Conservation (phyloP, 1,284 basidiomycete species). For the Trametes sp. region DNA sequence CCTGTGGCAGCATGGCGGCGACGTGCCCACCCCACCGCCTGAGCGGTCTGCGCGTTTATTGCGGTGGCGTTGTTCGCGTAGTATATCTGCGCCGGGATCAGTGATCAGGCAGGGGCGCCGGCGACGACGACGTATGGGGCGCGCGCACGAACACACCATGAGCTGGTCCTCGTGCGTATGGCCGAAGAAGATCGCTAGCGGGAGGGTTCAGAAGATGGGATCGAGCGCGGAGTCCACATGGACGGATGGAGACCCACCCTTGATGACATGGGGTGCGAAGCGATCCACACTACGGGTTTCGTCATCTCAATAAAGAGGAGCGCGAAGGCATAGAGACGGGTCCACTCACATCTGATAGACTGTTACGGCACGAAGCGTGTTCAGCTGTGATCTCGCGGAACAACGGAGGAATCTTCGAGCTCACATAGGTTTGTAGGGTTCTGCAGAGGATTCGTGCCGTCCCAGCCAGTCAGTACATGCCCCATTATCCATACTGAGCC, state of each 20-base stretch:
- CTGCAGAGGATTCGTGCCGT: slow-evolving; percentile 66
- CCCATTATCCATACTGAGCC: slow-evolving; percentile 80
- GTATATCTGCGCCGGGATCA: slow-evolving; percentile 59
- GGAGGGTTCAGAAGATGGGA: not conserved
- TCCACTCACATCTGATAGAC: slow-evolving; percentile 76
- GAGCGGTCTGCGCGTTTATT: slow-evolving; percentile 64
- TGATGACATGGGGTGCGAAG: slow-evolving; percentile 80
- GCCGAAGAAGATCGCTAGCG: slow-evolving; percentile 76
- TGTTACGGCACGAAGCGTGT: slow-evolving; percentile 33
- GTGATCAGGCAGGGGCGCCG: not conserved
- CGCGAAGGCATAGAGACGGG: not conserved
- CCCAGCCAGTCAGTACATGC: slow-evolving; percentile 82
- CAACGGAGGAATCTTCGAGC: not conserved
- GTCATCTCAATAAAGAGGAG: slow-evolving; percentile 31
- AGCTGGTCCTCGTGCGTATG: slow-evolving; percentile 86
- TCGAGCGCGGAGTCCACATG: not conserved
- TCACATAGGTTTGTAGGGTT: slow-evolving; percentile 73
- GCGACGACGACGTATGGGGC: not conserved
- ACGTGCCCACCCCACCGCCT: slow-evolving; percentile 59
- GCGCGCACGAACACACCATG: slow-evolving; percentile 55
- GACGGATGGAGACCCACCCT: slow-evolving; percentile 55
- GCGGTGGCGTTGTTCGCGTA: slow-evolving; percentile 78
- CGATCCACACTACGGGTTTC: slow-evolving; percentile 70
- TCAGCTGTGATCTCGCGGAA: not conserved
- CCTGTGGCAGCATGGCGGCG: not conserved